These are phyloP conservation scores for Trichoderma breve DNA, from an alignment of 2,329 filamentous ascomycete species.

Conservation along the genomic window DNA sequence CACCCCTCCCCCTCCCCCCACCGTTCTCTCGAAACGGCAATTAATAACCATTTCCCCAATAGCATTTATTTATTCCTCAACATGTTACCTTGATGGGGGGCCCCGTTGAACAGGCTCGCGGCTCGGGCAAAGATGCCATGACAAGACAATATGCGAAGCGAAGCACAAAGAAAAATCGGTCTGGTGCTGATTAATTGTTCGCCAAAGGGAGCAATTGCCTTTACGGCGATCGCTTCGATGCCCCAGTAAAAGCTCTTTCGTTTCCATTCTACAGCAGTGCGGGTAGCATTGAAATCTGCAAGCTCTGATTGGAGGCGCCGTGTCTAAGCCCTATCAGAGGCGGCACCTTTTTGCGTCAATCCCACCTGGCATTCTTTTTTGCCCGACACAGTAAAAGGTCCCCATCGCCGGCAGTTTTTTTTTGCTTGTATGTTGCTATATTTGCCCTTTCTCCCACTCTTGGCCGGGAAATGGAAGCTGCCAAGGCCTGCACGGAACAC, in stretches of 20 bases:
- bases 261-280: background rate
- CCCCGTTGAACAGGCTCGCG: background rate
- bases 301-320: background rate
- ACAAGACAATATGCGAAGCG: background rate
- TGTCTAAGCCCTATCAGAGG: constrained; percentile 1
- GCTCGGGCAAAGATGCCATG: background rate
- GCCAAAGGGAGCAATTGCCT: background rate
- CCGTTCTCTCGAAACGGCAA: background rate
- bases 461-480: background rate
- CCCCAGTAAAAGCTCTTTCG: background rate
- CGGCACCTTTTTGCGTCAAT: background rate
- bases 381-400: background rate
- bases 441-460: background rate
- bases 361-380: background rate
- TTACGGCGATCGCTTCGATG: background rate
- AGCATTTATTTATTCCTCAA: background rate
- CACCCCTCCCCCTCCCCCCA: background rate
- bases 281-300: background rate
- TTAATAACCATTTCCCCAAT: background rate
- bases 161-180: background rate
- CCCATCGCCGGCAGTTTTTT: background rate
- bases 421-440: background rate
- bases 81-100: background rate
- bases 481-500: background rate
- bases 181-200: background rate